Conservation (phyloP, 768 basidiomycete species). For the Mycena crocata region DNA sequence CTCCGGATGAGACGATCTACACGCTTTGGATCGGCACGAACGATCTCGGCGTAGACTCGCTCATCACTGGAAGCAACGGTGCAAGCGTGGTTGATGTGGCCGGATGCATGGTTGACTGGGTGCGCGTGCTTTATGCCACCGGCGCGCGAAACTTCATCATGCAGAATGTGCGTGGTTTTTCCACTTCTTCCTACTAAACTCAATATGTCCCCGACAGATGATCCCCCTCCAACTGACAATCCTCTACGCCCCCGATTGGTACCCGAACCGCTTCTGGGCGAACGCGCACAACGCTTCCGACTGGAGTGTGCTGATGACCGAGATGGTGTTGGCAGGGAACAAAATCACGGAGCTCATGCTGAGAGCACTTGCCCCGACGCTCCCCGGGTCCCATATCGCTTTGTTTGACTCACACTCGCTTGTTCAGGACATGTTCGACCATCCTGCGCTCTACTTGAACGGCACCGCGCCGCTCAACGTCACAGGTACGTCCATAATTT, state of each 20-base stretch:
- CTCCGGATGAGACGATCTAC: slow-evolving; percentile 64
- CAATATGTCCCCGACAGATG: slow-evolving; percentile 52
- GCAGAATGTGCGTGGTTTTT: slow-evolving; percentile 64
- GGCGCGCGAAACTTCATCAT: slow-evolving; percentile 78
- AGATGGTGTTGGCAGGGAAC: slow-evolving; percentile 64
- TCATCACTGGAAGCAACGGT: slow-evolving; percentile 61
- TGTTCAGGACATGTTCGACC: slow-evolving; percentile 66
- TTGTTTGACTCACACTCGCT: slow-evolving; percentile 73
- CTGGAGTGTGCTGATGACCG: slow-evolving; percentile 67
- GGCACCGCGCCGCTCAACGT: slow-evolving; percentile 72
- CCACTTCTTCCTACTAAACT: background rate
- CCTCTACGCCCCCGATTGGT: slow-evolving; percentile 60
- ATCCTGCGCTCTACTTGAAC: slow-evolving; percentile 67
- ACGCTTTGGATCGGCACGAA: slow-evolving; percentile 78
- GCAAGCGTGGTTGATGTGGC: slow-evolving; percentile 63
- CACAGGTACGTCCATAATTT: slow-evolving; percentile 52
- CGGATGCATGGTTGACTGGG: slow-evolving; percentile 70
- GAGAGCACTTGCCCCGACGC: slow-evolving; percentile 54
- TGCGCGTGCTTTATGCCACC: slow-evolving; percentile 62
- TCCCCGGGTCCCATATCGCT: slow-evolving; percentile 71
- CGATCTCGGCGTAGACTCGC: slow-evolving; percentile 66
- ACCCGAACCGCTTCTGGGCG: slow-evolving; percentile 62
- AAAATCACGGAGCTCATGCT: slow-evolving; percentile 63
- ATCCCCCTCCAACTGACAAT: slow-evolving; percentile 63
- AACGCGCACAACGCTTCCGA: slow-evolving; percentile 62